Evolutionary conservation across 2,329 filamentous ascomycete species (phyloP).

Genomic region (Diaporthe capsici): DNA sequence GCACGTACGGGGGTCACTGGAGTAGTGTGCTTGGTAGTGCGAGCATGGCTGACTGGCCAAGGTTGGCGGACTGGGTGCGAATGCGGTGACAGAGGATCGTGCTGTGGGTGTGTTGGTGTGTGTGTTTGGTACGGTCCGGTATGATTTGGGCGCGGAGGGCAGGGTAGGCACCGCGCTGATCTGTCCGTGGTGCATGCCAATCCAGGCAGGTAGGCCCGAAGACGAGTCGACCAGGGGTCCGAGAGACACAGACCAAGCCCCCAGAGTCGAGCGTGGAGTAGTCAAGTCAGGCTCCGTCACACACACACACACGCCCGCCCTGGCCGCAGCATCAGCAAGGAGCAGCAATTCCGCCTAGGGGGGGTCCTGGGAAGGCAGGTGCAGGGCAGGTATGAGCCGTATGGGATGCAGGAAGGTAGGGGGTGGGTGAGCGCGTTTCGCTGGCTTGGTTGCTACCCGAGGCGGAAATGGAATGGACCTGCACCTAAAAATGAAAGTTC

Average conservation of each 20-base stretch:
- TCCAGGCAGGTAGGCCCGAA: conserved; percentile 35
- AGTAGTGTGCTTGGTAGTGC: conserved; percentile 15
- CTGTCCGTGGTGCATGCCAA: conserved; percentile 35
- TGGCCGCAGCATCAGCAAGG: conserved; percentile 21
- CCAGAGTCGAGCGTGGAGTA: not conserved
- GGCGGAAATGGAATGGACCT: conserved; percentile 31
- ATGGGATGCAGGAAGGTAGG: conserved; percentile 7
- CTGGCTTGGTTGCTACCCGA: conserved; percentile 30
- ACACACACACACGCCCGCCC: conserved; percentile 15
- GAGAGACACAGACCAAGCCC: conserved; percentile 17
- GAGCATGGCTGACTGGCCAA: not conserved
- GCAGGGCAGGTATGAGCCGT: not conserved
- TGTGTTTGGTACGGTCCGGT: conserved; percentile 4
- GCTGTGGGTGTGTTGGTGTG: conserved; percentile 22
- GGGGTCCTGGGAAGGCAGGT: conserved; percentile 1
- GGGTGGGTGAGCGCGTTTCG: conserved; percentile 1
- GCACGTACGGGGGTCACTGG: not conserved
- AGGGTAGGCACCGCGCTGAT: conserved; percentile 24
- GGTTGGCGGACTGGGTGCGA: not conserved
- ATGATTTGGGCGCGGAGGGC: conserved; percentile 19
- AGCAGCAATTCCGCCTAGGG: conserved; percentile 20
- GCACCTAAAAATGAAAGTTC: conserved; percentile 33
- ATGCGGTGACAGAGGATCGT: conserved; percentile 14
- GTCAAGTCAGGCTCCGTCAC: conserved; percentile 24
- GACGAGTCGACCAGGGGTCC: conserved; percentile 28